Base-by-base conservation (phyloP, 768 basidiomycete genomes). In the Phallus indusiatus region DNA sequence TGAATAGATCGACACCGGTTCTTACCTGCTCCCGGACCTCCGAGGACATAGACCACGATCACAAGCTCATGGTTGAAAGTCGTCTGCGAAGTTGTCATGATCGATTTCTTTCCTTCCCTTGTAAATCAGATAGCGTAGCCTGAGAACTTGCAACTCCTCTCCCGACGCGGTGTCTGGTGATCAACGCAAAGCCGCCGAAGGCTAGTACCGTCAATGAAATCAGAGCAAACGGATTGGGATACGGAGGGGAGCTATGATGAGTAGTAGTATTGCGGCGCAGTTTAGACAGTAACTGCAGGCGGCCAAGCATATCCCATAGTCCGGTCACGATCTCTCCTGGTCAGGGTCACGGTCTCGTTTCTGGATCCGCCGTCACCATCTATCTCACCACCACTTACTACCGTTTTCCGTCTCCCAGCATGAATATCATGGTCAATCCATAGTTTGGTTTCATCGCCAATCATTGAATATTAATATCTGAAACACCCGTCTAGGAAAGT, bases 11-110 rank as follows among this genome's bases (percentile, higher is more conserved):
- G 7, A 28, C 28, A 7, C 28, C 28, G 7, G n/a, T 28, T 28
- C 7, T 64, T 62, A 86, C 94, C 94, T 66, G 94, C 94, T 54
- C 96, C 96, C 18, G 96, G 96, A 0, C 96, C 96, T 37, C 96
- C 96, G 14, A 99, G 85, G 22, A 98, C 94, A 67, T 90, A 99
- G 67, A 98, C 78, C 59, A 99, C 94, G 17, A 81, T 85, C 66
- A 97, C 86, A 63, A 90, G 85, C 51, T 69, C 68, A 34, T 75
- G 71, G 70, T 90, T 83, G 66, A 96, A 95, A 1, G 75, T 77
- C 16, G 78, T 68, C 62, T 54, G 54, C 21, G 16, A 56, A 18
- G 36, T 47, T 17, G 37, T 16, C 11, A 84, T 61, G n/a, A 84
- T 72, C 61, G 84, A 81, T 28, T 28, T 3, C 2, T 28, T 46